Conservation (phyloP, 345 rosid species). For the Eucalyptus cloeziana region DNA sequence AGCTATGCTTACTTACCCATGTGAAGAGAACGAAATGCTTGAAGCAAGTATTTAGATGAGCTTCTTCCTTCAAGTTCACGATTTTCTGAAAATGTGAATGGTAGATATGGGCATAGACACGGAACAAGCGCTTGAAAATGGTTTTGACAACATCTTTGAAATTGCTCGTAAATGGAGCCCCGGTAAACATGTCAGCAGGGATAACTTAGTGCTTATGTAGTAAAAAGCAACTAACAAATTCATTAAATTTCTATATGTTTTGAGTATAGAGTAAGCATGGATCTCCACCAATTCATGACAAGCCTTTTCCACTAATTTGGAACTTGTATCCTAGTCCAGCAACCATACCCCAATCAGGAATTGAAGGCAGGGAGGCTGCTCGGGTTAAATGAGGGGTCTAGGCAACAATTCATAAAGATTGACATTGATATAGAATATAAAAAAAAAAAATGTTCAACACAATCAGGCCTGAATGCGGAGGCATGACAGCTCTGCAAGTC, state of each 20-base stretch:
- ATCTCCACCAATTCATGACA: not conserved
- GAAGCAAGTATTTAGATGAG: constrained; percentile 72
- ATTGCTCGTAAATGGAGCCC: constrained; percentile 44
- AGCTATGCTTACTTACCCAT: constrained; percentile 20
- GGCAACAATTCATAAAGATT: too few relatives aligned
- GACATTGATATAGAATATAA: not conserved
- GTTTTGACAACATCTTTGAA: constrained; percentile 53
- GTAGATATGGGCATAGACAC: constrained; percentile 64
- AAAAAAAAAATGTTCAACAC: not conserved
- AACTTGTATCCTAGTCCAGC: not conserved
- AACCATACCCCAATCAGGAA: not conserved
- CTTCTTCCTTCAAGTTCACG: constrained; percentile 61
- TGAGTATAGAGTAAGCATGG: not conserved
- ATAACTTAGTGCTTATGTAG: not conserved
- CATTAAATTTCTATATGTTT: not conserved
- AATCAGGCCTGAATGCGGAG: constrained; percentile 46
- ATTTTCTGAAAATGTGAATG: constrained; percentile 70
- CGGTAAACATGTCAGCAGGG: constrained; percentile 2
- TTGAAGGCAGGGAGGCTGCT: not conserved
- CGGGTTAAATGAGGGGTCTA: not conserved
- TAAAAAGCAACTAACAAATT: not conserved
- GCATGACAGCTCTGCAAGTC: constrained; percentile 75
- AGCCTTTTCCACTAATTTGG: rapidly evolving
- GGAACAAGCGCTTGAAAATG: constrained; percentile 51
- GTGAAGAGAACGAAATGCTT: constrained; percentile 61